Evolutionary conservation across 441 rosid species (phyloP), one percentile per base, ranked within the genome.

Genomic region (Pelargonium citronellum): DNA sequence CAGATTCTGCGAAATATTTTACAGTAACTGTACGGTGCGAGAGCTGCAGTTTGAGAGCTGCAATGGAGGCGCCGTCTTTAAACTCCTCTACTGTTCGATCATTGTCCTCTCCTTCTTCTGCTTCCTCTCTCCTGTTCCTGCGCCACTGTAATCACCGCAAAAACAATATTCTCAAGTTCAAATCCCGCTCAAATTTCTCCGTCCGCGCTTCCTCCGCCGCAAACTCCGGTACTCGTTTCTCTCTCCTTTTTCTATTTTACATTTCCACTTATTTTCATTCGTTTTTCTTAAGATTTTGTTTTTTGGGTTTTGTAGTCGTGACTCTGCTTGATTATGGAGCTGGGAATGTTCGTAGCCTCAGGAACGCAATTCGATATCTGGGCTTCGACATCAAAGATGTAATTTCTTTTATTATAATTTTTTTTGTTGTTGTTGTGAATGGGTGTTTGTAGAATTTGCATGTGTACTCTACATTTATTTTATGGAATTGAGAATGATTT

Each of bases 271-370:
- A 22, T 22, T 22, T 22, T 22, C 24, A 39, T 4, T 57, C n/a
- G n/a, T n/a, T 16, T 17, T 53, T 57, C 20, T 22, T 5, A 0
- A 7, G 9, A 1, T 58, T 49, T 43, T 19, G 5, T 41, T 16
- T 34, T 34, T n/a, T n/a, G n/a, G 49, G 73, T 10, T 55, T 51
- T 67, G 66, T 79, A 86, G 95, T 73, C 37, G 97, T 91, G 73
- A 94, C 95, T 20, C 71, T 94, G 80, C 96, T 94, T 69, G 99
- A 94, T 79, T 91, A 94, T 66, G 97, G 99, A 12, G 97, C 99
- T 68, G 96, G 96, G 64, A 94, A 94, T 75, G 99, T 94, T 24
- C 87, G 99, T 16, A 91, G 97, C 67, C 82, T 94, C 30, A 83
- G 96, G 44, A 94, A 91, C 70, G 97, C 97, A 24, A 91, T 91